These are phyloP conservation scores for Curvularia sp. DNA, from an alignment of 2,329 filamentous ascomycete genomes.

Conservation along the genomic window DNA sequence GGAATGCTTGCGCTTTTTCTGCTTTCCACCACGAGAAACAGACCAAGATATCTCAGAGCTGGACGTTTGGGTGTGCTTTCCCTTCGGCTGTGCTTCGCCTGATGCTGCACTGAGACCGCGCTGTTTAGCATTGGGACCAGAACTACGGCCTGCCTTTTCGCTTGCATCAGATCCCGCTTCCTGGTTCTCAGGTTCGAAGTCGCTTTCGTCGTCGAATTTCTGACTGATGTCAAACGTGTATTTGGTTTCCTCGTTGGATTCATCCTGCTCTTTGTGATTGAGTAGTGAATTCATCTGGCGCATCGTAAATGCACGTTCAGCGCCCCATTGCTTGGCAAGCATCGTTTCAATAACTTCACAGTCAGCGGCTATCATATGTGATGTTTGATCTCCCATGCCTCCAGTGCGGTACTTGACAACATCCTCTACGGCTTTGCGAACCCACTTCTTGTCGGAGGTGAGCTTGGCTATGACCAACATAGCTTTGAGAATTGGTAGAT, in stretches of 20 bases:
- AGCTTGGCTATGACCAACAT: conserved; percentile 35
- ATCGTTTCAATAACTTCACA: conserved; percentile 47
- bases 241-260: conserved; percentile 33
- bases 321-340: conserved; percentile 34
- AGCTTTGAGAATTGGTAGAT: conserved; percentile 37
- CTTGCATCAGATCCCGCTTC: neutral
- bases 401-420: conserved; percentile 42
- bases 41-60: neutral
- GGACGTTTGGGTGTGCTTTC: neutral
- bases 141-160: neutral
- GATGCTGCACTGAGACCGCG: neutral
- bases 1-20: neutral
- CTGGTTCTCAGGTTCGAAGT: neutral
- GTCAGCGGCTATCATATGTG: conserved; percentile 42
- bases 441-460: conserved; percentile 29
- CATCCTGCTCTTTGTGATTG: conserved; percentile 25
- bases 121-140: neutral
- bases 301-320: conserved; percentile 33
- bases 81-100: neutral
- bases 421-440: conserved; percentile 37
- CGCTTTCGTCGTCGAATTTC: conserved; percentile 12
- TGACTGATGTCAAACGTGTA: conserved; percentile 25
- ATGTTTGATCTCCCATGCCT: conserved; percentile 43
- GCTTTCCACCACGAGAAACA: neutral
- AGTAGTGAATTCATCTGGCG: conserved; percentile 43